A percentile compares a stretch with the other conserved stretches of the same genome.
These are phyloP conservation scores for Avicennia marina DNA, from an alignment of 257 asterid genomes.

Conservation along the genomic window DNA sequence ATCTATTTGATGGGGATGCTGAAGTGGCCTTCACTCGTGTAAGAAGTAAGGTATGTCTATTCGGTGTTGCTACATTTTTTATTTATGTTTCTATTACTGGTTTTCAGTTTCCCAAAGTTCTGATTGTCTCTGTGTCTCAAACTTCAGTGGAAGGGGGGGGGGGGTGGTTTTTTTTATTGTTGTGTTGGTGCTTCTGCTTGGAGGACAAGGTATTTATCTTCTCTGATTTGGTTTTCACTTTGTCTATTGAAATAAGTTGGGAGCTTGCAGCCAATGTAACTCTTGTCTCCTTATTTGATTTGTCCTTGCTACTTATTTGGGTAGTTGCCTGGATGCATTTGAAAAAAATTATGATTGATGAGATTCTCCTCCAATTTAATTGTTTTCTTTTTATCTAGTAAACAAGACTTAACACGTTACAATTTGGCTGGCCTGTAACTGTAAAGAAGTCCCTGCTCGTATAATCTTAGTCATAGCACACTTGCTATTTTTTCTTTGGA, in stretches of 20 bases:
- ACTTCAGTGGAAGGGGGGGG: too few species aligned
- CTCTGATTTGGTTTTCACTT: too few species aligned
- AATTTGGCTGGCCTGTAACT: not conserved
- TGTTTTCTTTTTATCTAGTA: not conserved
- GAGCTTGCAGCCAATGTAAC: too few species aligned
- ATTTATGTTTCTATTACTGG: too few species aligned
- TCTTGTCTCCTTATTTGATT: not conserved
- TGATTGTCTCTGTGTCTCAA: too few species aligned
- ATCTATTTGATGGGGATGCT: slow-evolving; percentile 79
- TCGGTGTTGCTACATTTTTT: slow-evolving; percentile 8
- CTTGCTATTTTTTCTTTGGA: too few species aligned
- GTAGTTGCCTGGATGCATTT: not conserved
- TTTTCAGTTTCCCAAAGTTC: too few species aligned
- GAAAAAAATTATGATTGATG: not conserved
- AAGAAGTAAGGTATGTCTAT: slow-evolving; percentile 59
- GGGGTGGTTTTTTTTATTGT: too few species aligned
- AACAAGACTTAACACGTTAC: not conserved
- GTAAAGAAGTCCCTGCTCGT: not conserved
- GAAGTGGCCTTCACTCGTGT: slow-evolving; percentile 85
- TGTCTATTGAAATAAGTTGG: too few species aligned
- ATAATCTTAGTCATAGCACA: not conserved
- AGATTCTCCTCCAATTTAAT: not conserved
- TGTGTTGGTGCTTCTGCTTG: too few species aligned
- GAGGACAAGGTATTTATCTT: too few species aligned
- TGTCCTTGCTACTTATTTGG: slow-evolving; percentile 5